phyloP scores from a whole-genome alignment of 2,329 filamentous ascomycete genomes.

The Trichoderma sp. region DNA sequence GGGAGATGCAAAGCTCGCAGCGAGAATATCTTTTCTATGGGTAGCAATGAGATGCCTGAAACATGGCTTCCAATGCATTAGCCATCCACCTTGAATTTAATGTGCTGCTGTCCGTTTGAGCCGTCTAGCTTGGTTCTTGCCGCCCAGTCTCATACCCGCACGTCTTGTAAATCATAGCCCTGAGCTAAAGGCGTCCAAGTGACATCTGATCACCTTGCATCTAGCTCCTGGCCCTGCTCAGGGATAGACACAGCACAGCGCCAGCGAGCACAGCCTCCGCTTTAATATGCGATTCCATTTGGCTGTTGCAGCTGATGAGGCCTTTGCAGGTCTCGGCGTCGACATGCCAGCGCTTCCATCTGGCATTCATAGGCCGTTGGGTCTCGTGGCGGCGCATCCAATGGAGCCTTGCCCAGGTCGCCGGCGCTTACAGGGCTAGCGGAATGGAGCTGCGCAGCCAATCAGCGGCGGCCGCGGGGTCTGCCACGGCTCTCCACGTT shows the following conservation, averaged over 20 bases:
- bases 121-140: background rate
- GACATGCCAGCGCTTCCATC: conserved; percentile 30
- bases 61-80: background rate
- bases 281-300: conserved; percentile 4
- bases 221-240: background rate
- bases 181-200: background rate
- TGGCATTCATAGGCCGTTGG: conserved; percentile 11
- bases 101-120: background rate
- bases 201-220: conserved; percentile 1
- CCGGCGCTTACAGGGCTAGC: conserved; percentile 28
- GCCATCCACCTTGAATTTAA: background rate
- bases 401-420: conserved; percentile 17
- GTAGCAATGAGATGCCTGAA: background rate
- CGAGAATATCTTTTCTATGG: background rate
- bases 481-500: conserved; percentile 2
- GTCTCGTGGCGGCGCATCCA: background rate
- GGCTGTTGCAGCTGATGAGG: conserved; percentile 13
- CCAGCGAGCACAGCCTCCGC: background rate
- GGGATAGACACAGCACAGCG: background rate
- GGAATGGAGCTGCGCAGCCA: conserved; percentile 18
- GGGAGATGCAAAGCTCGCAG: background rate
- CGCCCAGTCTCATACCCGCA: background rate
- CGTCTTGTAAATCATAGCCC: background rate
- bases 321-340: conserved; percentile 29
- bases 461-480: conserved; percentile 16